A percentile compares a stretch with the other conserved stretches of the same genome.
These are phyloP conservation scores for Glycine latifolia DNA, from an alignment of 306 rosid genomes.

Conservation along the genomic window DNA sequence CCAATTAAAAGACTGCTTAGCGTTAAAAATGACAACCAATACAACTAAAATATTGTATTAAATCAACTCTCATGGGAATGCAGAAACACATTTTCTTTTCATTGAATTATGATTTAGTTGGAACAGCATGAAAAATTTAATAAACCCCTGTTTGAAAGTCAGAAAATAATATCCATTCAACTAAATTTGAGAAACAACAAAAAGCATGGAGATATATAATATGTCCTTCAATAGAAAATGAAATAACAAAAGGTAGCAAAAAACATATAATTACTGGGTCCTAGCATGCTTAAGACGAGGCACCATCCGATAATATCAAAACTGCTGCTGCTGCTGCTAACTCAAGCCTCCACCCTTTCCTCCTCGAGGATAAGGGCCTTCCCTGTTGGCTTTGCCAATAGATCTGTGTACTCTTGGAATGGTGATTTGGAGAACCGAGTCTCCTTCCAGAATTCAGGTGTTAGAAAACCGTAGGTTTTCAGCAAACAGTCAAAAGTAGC, in stretches of 20 bases:
- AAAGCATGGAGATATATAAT: background rate
- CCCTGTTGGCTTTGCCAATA: conserved; percentile 43
- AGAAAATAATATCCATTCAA: conserved; percentile 26
- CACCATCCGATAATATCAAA: background rate
- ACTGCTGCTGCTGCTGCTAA: background rate
- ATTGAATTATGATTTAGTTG: background rate
- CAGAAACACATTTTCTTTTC: background rate
- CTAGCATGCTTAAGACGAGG: too few relatives aligned
- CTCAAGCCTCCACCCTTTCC: conserved; percentile 49
- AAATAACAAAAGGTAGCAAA: background rate
- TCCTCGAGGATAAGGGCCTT: conserved; percentile 49
- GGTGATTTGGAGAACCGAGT: conserved; percentile 50
- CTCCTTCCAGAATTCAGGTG: conserved; percentile 52
- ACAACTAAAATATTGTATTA: too few relatives aligned
- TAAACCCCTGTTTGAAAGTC: background rate
- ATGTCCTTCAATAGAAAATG: background rate
- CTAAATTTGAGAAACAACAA: background rate
- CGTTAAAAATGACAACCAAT: too few relatives aligned
- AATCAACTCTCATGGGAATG: background rate
- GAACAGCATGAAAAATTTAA: too few relatives aligned
- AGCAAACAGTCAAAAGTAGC: conserved; percentile 51
- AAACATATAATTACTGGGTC: too few relatives aligned
- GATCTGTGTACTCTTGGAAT: conserved; percentile 52
- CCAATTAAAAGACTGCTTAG: too few relatives aligned
- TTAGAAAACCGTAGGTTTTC: conserved; percentile 49